Conservation (phyloP, 495 filamentous ascomycete species). For the Aspergillus bridgeri region DNA sequence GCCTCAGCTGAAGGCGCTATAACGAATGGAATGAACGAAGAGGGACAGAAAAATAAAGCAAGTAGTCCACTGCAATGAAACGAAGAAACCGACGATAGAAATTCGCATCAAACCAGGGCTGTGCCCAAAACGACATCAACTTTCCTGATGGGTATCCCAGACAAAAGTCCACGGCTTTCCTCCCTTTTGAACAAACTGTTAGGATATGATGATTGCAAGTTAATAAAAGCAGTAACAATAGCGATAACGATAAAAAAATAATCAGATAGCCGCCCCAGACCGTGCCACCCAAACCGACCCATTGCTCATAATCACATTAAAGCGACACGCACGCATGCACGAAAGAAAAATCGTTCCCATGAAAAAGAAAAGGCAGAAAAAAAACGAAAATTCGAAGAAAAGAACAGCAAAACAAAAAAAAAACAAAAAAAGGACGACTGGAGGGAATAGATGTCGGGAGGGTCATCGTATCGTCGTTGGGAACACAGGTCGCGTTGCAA, state of each 20-base stretch:
- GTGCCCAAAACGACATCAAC: too few relatives aligned
- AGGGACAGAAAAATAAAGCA: background rate
- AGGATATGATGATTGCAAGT: slow-evolving; percentile 4
- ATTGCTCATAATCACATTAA: slow-evolving; percentile 27
- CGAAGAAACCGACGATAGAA: background rate
- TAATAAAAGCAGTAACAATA: background rate
- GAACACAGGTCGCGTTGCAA: slow-evolving; percentile 4
- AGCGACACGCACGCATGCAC: slow-evolving; percentile 14
- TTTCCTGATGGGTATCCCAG: too few relatives aligned
- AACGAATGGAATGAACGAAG: background rate
- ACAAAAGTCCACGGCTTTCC: background rate
- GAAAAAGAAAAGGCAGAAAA: slow-evolving; percentile 8
- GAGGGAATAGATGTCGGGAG: slow-evolving; percentile 12
- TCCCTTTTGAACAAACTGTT: slow-evolving; percentile 9
- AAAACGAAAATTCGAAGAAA: slow-evolving; percentile 7
- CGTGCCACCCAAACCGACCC: slow-evolving; percentile 24
- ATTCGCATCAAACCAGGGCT: too few relatives aligned
- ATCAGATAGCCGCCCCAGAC: slow-evolving; percentile 29
- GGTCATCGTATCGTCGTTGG: slow-evolving; percentile 19
- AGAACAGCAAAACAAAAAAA: slow-evolving; percentile 12
- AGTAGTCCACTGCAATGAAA: background rate
- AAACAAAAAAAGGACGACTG: slow-evolving; percentile 6
- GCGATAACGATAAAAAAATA: slow-evolving; percentile 13
- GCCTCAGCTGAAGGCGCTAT: background rate
- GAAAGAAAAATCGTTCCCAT: slow-evolving; percentile 13